Evolutionary conservation across 2,329 filamentous ascomycete genomes (phyloP).

Genomic region (Aureobasidium sp.): DNA sequence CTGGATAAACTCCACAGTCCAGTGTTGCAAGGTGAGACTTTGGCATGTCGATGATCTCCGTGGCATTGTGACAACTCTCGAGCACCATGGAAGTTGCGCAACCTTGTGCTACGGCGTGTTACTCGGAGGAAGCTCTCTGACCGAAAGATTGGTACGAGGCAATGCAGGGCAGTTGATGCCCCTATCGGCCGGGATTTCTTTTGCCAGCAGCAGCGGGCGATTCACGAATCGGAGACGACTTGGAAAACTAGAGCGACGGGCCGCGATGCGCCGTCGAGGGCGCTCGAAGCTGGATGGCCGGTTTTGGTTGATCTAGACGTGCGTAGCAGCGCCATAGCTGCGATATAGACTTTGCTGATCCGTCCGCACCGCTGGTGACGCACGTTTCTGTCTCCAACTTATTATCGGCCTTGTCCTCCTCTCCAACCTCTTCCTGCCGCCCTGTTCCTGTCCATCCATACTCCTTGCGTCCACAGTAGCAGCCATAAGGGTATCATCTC

Average conservation of each 20-base stretch:
- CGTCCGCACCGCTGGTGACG: conserved; percentile 9
- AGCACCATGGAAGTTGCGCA: neutral
- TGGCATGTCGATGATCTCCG: neutral
- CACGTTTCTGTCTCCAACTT: conserved; percentile 12
- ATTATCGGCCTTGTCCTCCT: conserved; percentile 14
- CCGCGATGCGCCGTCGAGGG: conserved; percentile 8
- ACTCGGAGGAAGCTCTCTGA: neutral
- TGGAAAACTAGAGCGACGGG: neutral
- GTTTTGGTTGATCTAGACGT: conserved; percentile 12
- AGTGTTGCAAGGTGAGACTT: conserved; percentile 1
- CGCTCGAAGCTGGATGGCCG: neutral
- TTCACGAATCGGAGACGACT: neutral
- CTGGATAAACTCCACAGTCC: neutral
- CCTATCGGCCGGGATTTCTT: conserved; percentile 6
- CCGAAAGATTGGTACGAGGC: conserved; percentile 7
- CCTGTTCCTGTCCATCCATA: neutral
- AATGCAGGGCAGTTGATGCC: conserved; percentile 13
- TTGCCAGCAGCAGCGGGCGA: neutral
- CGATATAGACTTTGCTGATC: conserved; percentile 7
- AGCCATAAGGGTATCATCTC: neutral
- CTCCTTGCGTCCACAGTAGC: neutral
- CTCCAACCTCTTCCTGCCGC: neutral
- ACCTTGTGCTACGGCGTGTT: neutral
- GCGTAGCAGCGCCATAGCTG: neutral
- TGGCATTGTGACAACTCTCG: neutral